These are phyloP conservation scores for Millerozyma miso DNA, from an alignment of 805 yeast genomes.

Conservation along the genomic window DNA sequence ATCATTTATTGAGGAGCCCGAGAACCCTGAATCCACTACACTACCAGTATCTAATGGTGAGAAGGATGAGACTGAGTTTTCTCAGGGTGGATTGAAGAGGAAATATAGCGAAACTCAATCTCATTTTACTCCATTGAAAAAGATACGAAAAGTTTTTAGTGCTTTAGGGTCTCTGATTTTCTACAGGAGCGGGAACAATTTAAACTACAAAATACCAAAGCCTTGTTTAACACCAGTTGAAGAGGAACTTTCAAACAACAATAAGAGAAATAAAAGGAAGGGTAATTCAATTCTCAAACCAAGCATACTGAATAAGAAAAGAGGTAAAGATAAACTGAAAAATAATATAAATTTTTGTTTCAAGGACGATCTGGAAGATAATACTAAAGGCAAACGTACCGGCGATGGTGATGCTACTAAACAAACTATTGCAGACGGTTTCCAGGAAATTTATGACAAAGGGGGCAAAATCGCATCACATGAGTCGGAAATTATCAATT, in stretches of 20 bases:
- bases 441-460: too few relatives aligned
- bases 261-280: neutral
- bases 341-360: too few relatives aligned
- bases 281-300: too few relatives aligned
- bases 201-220: neutral
- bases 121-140: neutral
- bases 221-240: slow-evolving; percentile 1
- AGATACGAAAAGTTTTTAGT: neutral
- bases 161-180: neutral
- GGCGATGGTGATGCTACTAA: too few relatives aligned
- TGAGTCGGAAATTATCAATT: too few relatives aligned
- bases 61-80: neutral
- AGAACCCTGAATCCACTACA: neutral
- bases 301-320: too few relatives aligned
- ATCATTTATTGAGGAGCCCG: neutral
- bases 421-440: too few relatives aligned
- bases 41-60: too few relatives aligned
- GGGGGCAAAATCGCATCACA: too few relatives aligned
- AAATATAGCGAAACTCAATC: neutral
- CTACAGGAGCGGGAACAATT: neutral
- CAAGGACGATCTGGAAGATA: too few relatives aligned
- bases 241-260: neutral
- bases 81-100: neutral
- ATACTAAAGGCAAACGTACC: too few relatives aligned
- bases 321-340: too few relatives aligned